Evolutionary conservation across 371 early-diverging fungal genomes (phyloP).

Genomic region (Batrachochytrium dendrobatidis): DNA sequence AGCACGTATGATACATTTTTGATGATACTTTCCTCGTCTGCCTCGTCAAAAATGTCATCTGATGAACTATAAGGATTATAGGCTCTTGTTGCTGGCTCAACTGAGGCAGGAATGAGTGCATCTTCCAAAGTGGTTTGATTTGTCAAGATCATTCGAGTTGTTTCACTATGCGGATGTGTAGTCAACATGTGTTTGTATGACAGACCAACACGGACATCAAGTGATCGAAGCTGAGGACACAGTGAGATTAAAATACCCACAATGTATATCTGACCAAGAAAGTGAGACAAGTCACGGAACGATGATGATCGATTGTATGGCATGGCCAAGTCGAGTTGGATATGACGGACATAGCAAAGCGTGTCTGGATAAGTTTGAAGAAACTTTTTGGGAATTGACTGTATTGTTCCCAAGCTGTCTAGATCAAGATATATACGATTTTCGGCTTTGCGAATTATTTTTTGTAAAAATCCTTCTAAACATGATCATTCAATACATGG

Average conservation of each 20-base stretch:
- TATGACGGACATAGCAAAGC: neutral
- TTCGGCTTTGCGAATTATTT: neutral
- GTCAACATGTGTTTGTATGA: neutral
- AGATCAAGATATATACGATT: neutral
- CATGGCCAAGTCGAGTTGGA: neutral
- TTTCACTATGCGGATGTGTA: no score
- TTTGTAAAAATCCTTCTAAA: neutral
- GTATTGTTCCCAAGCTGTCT: neutral
- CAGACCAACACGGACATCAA: neutral
- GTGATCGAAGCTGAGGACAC: neutral
- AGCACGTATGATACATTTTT: neutral
- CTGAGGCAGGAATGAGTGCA: no score
- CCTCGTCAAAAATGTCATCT: slow-evolving; percentile 1
- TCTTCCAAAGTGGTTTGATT: no score
- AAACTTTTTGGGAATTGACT: neutral
- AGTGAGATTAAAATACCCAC: neutral
- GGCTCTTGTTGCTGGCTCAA: neutral
- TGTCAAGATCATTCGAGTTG: no score
- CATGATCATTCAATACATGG: no score
- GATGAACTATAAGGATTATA: neutral
- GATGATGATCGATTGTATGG: neutral
- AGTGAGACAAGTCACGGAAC: neutral
- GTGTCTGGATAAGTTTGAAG: neutral
- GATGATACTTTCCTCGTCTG: neutral
- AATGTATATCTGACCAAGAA: neutral